Evolutionary conservation across 2,329 filamentous ascomycete species (phyloP).

Genomic region (Neonectria punicea): DNA sequence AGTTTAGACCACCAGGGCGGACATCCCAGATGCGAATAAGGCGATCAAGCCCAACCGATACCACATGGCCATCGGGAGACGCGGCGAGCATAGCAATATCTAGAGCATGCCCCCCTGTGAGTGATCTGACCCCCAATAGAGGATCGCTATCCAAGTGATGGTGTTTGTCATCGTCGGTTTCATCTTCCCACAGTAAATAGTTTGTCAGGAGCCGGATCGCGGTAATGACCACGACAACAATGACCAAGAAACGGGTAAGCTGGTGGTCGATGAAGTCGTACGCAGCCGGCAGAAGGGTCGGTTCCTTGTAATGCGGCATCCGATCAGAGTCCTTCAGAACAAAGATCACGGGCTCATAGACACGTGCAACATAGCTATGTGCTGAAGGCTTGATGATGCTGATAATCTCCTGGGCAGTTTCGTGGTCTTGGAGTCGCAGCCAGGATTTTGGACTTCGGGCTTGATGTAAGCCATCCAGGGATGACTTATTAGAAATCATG

Average conservation of each 20-base stretch:
- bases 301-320: constrained; percentile 59
- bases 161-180: constrained; percentile 57
- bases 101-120: constrained; percentile 72
- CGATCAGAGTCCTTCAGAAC: constrained; percentile 76
- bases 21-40: constrained; percentile 74
- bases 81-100: constrained; percentile 75
- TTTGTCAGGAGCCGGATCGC: constrained; percentile 78
- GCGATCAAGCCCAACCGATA: constrained; percentile 77
- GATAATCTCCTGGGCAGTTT: constrained; percentile 81
- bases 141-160: constrained; percentile 58
- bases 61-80: constrained; percentile 71
- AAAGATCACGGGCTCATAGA: constrained; percentile 80
- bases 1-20: constrained; percentile 55
- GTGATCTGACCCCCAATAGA: constrained; percentile 67
- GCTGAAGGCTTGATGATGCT: constrained; percentile 77
- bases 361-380: constrained; percentile 77
- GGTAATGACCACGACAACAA: constrained; percentile 70
- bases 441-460: constrained; percentile 80
- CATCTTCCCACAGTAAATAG: constrained; percentile 76
- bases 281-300: constrained; percentile 49
- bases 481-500: constrained; percentile 47
- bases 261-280: constrained; percentile 76
- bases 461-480: constrained; percentile 73
- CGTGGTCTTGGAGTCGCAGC: constrained; percentile 81
- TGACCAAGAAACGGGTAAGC: constrained; percentile 67